Base-by-base conservation (phyloP, 2,329 filamentous ascomycete species). In the Macrophomina phaseolina region DNA sequence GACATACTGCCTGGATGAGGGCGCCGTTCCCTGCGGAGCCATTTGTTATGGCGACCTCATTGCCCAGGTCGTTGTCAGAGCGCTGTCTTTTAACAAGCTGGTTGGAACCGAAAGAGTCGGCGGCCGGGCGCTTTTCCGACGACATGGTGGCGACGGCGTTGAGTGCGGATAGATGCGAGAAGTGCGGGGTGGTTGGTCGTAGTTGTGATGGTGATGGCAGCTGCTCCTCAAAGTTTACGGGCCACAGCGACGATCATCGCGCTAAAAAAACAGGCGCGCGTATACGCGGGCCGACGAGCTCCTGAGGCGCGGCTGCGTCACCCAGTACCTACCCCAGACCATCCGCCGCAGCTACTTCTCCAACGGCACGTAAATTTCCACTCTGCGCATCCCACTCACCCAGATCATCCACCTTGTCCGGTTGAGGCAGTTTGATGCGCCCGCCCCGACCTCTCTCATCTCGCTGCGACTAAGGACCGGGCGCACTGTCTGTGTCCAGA, bases 51-150 rank as follows among this genome's bases (percentile, higher is more conserved):
- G 88, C 83, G 64, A 89, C 82, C 73, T 79, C 80, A 75, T 80
- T 80, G 65, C 79, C 80, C 67, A 87, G 77, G 69, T 86, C 83
- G 69, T 81, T 82, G 71, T 88, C 86, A 67, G 88, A 87, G 78
- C 95, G 97, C 78, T 94, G 93, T 77, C 94, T 87, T 84, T 98
- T 99, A 69, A 98, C 88, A 72, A 94, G 86, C 79, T 97, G 92
- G 58, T 89, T 89, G 30, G 89, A 88, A 73, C 90, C 88, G 72
- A 94, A 94, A 68, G 92, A 91, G 72, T 91, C 90, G 69, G 91
- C 89, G n/a, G 94, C 93, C 68, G 93, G 91, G 76, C 95, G 89
- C 82, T 99, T 98, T 81, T 97, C 94, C 69, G 91, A 87, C 40
- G 93, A 93, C 94, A 97, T 97, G 68, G 70, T 81, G 69, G 66